These are phyloP conservation scores for Solanum gandarillasii DNA, from an alignment of 257 asterid species.

Conservation along the genomic window DNA sequence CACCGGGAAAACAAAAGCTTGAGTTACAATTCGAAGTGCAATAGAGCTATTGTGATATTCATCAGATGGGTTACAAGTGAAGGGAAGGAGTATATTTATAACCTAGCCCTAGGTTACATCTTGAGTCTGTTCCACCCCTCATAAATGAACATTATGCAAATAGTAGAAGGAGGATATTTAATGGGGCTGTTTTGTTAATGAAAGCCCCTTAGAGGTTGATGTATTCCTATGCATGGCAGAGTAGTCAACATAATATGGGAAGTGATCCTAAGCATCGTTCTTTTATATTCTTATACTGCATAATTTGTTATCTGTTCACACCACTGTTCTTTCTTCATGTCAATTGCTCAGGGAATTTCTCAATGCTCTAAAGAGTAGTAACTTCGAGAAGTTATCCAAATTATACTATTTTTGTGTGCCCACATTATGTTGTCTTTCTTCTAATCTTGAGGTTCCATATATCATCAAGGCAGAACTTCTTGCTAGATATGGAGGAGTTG, in stretches of 20 bases:
- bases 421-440: background rate
- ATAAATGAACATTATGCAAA: background rate
- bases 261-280: background rate
- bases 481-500: constrained; percentile 84
- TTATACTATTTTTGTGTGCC: background rate
- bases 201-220: background rate
- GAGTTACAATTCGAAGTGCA: background rate
- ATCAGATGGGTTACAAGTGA: background rate
- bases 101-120: background rate
- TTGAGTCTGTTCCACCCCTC: background rate
- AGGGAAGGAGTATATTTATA: background rate
- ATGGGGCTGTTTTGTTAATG: background rate
- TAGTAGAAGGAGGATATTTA: background rate
- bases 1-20: background rate
- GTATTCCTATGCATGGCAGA: background rate
- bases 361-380: background rate
- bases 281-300: background rate
- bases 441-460: background rate
- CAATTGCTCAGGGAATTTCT: background rate
- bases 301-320: background rate
- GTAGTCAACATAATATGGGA: background rate
- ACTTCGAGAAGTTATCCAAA: background rate
- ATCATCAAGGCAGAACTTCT: constrained; percentile 80
- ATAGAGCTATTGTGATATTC: background rate
- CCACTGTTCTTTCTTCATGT: background rate